Conservation (phyloP, 2,329 filamentous ascomycete species). For the Penicillium expansum region DNA sequence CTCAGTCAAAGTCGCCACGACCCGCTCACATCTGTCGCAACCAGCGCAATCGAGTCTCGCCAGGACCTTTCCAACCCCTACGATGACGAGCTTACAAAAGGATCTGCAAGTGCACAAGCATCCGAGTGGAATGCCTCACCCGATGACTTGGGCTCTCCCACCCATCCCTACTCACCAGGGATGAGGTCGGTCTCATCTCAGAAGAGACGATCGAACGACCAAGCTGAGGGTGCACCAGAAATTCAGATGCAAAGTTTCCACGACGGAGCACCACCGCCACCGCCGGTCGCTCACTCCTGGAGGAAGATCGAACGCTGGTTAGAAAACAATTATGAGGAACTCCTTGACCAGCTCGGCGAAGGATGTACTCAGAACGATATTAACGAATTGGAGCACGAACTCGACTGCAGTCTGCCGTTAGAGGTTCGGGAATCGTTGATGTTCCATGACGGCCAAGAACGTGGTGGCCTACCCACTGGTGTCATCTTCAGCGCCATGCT, state of each 20-base stretch:
- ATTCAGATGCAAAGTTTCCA: conserved; percentile 96
- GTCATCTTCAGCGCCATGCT: conserved; percentile 94
- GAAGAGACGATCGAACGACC: conserved; percentile 57
- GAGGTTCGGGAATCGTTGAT: conserved; percentile 90
- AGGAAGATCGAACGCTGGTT: conserved; percentile 89
- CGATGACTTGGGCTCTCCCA: conserved; percentile 54
- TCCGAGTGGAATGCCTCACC: conserved; percentile 62
- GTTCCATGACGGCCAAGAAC: conserved; percentile 94
- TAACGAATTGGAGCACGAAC: conserved; percentile 92
- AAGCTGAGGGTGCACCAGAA: conserved; percentile 71
- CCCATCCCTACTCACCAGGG: conserved; percentile 82
- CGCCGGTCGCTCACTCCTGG: conserved; percentile 88
- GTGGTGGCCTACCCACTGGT: conserved; percentile 84
- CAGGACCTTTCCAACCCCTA: conserved; percentile 78
- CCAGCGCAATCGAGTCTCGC: conserved; percentile 80
- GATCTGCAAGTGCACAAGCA: conserved; percentile 54
- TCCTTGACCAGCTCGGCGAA: conserved; percentile 89
- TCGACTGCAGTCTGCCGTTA: conserved; percentile 89
- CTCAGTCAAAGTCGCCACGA: conserved; percentile 77
- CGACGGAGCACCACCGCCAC: conserved; percentile 84
- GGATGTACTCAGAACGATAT: conserved; percentile 90
- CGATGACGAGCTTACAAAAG: conserved; percentile 64
- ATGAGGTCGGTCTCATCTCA: conserved; percentile 74
- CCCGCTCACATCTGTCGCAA: conserved; percentile 82
- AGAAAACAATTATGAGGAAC: conserved; percentile 91